Conservation (phyloP, 2,329 filamentous ascomycete species). For the Xylaria sp. region DNA sequence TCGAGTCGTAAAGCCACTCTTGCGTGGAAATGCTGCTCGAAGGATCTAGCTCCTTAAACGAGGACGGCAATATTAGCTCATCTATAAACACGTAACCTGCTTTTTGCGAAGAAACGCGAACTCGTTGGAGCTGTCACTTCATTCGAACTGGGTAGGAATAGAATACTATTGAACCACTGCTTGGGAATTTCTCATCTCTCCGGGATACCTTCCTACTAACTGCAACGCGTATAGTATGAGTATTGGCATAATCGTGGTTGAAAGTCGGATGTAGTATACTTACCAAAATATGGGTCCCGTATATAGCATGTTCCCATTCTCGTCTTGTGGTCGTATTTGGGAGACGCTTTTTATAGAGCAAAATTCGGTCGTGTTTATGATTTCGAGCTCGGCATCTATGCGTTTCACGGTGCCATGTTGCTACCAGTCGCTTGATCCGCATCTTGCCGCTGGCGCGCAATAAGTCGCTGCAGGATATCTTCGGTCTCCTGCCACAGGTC, state of each 20-base stretch:
- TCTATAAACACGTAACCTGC: too few species aligned
- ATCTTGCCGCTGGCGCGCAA: slow-evolving; percentile 20
- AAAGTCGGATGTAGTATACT: neutral
- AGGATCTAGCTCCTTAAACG: too few species aligned
- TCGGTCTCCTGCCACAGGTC: slow-evolving; percentile 68
- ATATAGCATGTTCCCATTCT: neutral
- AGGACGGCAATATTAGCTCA: too few species aligned
- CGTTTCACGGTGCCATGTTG: neutral
- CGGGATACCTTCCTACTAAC: neutral
- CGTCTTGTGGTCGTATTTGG: too few species aligned
- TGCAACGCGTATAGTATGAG: neutral
- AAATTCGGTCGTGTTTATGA: too few species aligned
- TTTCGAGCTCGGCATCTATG: too few species aligned
- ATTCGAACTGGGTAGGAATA: neutral
- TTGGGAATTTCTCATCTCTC: neutral
- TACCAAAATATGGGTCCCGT: neutral
- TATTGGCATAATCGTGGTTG: neutral
- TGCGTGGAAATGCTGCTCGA: too few species aligned
- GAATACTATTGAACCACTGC: neutral
- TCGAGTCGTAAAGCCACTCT: too few species aligned
- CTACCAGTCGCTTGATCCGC: neutral
- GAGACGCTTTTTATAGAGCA: too few species aligned
- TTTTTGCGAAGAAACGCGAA: neutral
- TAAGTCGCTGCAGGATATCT: slow-evolving; percentile 26
- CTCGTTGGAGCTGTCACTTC: neutral